A percentile compares a stretch with the other conserved stretches of the same genome.
phyloP scores from a whole-genome alignment of 1,284 basidiomycete species.

The Rhodotorula sp. region DNA sequence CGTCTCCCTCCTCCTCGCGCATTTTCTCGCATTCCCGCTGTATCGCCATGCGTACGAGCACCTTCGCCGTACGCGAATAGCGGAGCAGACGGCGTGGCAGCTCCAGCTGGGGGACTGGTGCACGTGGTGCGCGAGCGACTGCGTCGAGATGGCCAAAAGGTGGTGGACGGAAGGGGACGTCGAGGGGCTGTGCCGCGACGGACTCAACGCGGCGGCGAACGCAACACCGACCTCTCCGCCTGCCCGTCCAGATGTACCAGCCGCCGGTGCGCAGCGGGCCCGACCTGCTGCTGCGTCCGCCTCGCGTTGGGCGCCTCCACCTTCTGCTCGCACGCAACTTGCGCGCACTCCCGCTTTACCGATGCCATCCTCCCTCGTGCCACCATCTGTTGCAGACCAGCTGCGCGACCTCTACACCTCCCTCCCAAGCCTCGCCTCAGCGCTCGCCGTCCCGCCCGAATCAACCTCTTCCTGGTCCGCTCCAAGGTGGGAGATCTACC shows the following conservation, averaged over 20 bases:
- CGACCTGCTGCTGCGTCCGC: background rate
- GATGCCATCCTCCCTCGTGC: background rate
- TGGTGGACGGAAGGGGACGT: conserved; percentile 37
- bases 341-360: background rate
- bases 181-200: conserved; percentile 11
- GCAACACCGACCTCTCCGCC: background rate
- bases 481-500: conserved; percentile 28
- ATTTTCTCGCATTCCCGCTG: conserved; percentile 29
- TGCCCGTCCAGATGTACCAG: background rate
- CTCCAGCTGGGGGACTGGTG: conserved; percentile 33
- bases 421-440: conserved; percentile 8
- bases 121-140: conserved; percentile 18
- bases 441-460: background rate
- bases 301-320: conserved; percentile 13
- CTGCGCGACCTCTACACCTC: conserved; percentile 11
- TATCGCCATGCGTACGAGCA: conserved; percentile 19
- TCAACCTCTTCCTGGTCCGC: conserved; percentile 16
- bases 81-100: background rate
- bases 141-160: background rate
- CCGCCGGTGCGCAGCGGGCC: background rate
- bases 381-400: background rate
- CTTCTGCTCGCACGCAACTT: background rate
- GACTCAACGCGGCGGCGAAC: conserved; percentile 11
- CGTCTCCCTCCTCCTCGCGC: conserved; percentile 16
- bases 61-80: background rate